Evolutionary conservation across 192 early-diverging fungal species (phyloP).

Genomic region (Backusella macrospora): DNA sequence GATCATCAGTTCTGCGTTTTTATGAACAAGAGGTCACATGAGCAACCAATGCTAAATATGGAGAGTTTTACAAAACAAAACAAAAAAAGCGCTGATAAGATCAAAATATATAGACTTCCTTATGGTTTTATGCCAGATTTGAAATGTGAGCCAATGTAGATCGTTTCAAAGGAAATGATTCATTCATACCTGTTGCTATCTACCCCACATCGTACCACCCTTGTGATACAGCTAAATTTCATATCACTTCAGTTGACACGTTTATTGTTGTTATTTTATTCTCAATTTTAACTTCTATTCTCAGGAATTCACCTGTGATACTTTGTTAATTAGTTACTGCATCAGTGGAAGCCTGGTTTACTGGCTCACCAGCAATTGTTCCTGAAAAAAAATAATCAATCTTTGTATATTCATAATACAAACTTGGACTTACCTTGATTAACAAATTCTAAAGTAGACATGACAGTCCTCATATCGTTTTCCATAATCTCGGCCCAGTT

Average conservation of each 20-base stretch:
- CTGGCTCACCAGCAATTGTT: constrained; percentile 3
- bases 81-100: not conserved
- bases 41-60: not conserved
- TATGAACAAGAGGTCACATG: constrained; percentile 4
- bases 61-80: not conserved
- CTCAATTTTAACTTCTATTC: constrained; percentile 10
- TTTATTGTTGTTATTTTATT: constrained; percentile 11
- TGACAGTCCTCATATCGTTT: constrained; percentile 77
- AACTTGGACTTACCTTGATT: constrained; percentile 31
- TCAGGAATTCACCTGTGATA: not conserved
- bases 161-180: not conserved
- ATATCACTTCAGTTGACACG: not conserved
- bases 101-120: not conserved
- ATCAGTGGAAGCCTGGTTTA: not conserved
- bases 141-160: not conserved
- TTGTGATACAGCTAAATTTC: not conserved
- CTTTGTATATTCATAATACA: not conserved
- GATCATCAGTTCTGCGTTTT: constrained; percentile 6
- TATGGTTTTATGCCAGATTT: not conserved
- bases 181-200: not conserved
- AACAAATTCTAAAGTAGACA: constrained; percentile 61
- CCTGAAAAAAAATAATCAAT: not conserved
- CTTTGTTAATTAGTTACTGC: not conserved
- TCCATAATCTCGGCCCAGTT: constrained; percentile 88
- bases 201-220: not conserved